phyloP scores from a whole-genome alignment of 2,329 filamentous ascomycete species.

The Thelonectria olida region DNA sequence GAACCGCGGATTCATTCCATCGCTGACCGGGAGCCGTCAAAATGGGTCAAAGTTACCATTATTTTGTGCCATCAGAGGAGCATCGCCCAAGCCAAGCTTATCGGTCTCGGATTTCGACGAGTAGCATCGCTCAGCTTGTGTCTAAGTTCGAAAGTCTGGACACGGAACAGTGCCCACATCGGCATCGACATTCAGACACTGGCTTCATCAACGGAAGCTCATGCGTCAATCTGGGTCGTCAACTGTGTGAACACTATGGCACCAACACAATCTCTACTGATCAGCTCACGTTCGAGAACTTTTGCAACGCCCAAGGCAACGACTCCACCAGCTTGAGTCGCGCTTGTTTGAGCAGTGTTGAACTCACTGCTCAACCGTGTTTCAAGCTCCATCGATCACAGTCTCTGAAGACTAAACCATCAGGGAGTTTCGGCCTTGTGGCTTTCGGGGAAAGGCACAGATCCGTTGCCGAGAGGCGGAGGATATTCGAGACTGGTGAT shows the following conservation, averaged over 20 bases:
- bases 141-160: slow-evolving; percentile 49
- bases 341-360: slow-evolving; percentile 15
- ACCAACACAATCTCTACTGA: not conserved
- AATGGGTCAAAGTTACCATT: slow-evolving; percentile 24
- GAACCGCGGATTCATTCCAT: not conserved
- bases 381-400: slow-evolving; percentile 16
- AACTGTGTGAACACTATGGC: not conserved
- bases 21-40: not conserved
- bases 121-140: slow-evolving; percentile 44
- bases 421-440: not conserved
- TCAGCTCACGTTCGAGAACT: not conserved
- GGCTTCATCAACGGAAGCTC: not conserved
- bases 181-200: not conserved
- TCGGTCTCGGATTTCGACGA: slow-evolving; percentile 13
- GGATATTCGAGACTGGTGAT: slow-evolving; percentile 33
- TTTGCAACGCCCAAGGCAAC: slow-evolving; percentile 1
- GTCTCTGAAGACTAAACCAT: slow-evolving; percentile 22
- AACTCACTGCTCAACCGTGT: not conserved
- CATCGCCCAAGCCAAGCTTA: slow-evolving; percentile 13
- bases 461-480: slow-evolving; percentile 38
- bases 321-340: slow-evolving; percentile 10
- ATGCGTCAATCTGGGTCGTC: not conserved
- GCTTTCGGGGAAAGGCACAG: slow-evolving; percentile 25
- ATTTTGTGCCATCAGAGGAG: slow-evolving; percentile 16
- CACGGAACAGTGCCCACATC: slow-evolving; percentile 15